Conservation (phyloP, 768 basidiomycete genomes). For the Trametes cubensis region DNA sequence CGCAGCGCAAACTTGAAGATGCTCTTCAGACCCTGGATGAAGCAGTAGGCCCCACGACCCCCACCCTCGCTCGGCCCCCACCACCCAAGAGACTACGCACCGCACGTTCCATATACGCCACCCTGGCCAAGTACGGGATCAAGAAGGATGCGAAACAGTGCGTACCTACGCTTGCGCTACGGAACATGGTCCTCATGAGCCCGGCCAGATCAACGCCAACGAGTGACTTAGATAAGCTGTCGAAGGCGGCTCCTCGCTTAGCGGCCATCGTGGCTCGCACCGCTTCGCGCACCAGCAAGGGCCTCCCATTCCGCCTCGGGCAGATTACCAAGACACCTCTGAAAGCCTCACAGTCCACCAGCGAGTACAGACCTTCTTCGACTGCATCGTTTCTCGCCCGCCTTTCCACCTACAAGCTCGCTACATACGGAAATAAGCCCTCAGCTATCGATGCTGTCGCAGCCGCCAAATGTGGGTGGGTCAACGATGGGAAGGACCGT, state of each 20-base stretch:
- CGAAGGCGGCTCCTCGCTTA: constrained; percentile 69
- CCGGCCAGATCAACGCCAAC: constrained; percentile 19
- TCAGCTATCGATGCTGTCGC: constrained; percentile 73
- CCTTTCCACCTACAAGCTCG: constrained; percentile 74
- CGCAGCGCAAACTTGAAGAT: constrained; percentile 79
- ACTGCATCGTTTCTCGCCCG: constrained; percentile 71
- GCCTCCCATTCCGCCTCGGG: constrained; percentile 49
- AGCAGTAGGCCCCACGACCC: constrained; percentile 49
- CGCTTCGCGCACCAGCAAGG: constrained; percentile 55
- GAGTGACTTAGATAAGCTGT: constrained; percentile 38
- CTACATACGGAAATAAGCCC: constrained; percentile 82
- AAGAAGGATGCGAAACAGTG: constrained; percentile 50
- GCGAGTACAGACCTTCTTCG: constrained; percentile 81
- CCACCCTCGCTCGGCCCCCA: constrained; percentile 33
- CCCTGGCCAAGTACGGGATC: constrained; percentile 77
- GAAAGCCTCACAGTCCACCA: constrained; percentile 38
- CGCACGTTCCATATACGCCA: constrained; percentile 70
- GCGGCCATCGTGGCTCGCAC: constrained; percentile 72
- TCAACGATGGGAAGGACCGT: constrained; percentile 81
- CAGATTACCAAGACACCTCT: constrained; percentile 32
- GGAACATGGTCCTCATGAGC: background rate
- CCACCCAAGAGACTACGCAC: constrained; percentile 58
- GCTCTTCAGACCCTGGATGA: constrained; percentile 73
- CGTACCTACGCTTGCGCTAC: constrained; percentile 13
- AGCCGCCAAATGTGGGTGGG: constrained; percentile 82